Base-by-base conservation (phyloP, 176 grass and related monocot species). In the Cenchrus purpureus region DNA sequence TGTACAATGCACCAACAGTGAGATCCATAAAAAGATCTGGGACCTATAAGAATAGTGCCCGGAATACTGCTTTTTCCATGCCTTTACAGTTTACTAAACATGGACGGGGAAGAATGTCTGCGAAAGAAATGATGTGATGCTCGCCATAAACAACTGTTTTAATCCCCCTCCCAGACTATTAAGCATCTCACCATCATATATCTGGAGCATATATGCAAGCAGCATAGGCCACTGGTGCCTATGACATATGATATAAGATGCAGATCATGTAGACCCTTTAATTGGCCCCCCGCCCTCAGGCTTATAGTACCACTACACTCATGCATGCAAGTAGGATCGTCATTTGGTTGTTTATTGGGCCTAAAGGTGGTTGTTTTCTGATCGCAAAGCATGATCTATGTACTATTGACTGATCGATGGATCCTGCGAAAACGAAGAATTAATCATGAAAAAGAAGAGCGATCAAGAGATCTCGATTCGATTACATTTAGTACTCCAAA, bases 221-320 rank as follows among this genome's bases (percentile, higher is more conserved):
- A 46, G 65, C 60, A 74, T 65, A 87, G 89, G 81, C 81, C 85
- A 91, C 81, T 91, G 81, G 71, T 80, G 85, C 81, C 85, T 91
- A 91, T 51, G 85, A 92, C 90, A 92, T 92, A 88, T 86, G 90
- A 92, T 92, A 88, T 92, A 82, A 78, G 82, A 88, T 78, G 86
- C 83, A 88, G 77, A 90, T 85, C 76, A 63, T 83, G 73, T 82
- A 74, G 74, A 51, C 84, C 88, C 84, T 90, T 86, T 90, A 66
- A 79, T 86, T 73, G 71, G 40, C 42, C 68, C 55, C 73, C 55
- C 17, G 7, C 77, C 17, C 44, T 71, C 71, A 87, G 69, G 84
- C 37, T 40, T 40, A 40, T 66, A 82, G 66, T 54, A 78, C 56
- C 72, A 20, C 45, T 53, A 32, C 31, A 62, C 16, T 66, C 65